Base-by-base conservation (phyloP, 1,284 basidiomycete species). In the Heterobasidion irregulare region DNA sequence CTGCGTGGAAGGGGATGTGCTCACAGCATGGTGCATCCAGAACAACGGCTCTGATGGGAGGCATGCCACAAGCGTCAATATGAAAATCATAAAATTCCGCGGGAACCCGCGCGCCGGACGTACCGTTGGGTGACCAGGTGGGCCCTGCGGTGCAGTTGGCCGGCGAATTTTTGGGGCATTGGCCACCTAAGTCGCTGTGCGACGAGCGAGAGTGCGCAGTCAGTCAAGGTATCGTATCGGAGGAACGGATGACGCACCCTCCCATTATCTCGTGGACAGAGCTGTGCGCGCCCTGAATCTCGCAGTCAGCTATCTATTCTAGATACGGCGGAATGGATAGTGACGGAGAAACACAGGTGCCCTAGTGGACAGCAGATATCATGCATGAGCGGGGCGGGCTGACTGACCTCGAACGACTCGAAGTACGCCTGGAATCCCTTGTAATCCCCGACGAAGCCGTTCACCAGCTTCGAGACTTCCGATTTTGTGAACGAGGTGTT, bases 11-110 rank as follows among this genome's bases (percentile, higher is more conserved):
- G 18, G 10, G 50, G 43, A 51, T 38, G 35, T 8, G 12, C 2
- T 52, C 57, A 72, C 72, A 0, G 65, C 70, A 56, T 74, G 72
- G 57, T 72, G 70, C 56, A 72, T 52, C 65, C 66, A 72, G 60
- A 73, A 73, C 26, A 74, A 49, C 0, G 70, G 70, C 12, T 72
- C 71, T 72, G 41, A 12, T 19, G 4, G 33, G 52, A 45, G 18
- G 19, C 16, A 50, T n/a, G 8, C 43, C 10, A 49, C 43, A 8
- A 16, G 38, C 6, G 8, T 5, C 26, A 5, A 26, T 26, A 26
- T 26, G 26, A 26, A 26, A 26, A 26, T 26, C 26, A 26, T 5
- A 5, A 26, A 6, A 26, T 26, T 26, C 26, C 26, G 2, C 5
- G 18, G 13, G n/a, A 15, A 49, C 10, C 10, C n/a, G 8, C 8